Evolutionary conservation across 2,329 filamentous ascomycete genomes (phyloP).

Genomic region (Huntiella decipiens): DNA sequence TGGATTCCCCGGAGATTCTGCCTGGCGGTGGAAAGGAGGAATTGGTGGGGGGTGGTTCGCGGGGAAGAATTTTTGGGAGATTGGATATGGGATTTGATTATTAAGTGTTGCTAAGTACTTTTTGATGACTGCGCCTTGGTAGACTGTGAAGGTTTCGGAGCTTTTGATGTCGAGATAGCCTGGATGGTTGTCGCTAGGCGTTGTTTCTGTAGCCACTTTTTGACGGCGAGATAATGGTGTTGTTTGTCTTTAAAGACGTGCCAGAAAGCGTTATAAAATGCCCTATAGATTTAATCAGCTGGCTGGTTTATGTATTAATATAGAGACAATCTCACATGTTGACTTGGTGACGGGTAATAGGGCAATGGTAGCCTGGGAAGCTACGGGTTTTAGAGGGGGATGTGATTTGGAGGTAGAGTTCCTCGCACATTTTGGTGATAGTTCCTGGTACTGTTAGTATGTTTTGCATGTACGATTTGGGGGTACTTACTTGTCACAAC

Average conservation of each 20-base stretch:
- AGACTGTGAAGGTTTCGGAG: not conserved
- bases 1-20: conserved; percentile 38
- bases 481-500: conserved; percentile 40
- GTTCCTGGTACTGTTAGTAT: conserved; percentile 35
- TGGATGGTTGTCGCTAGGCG: not conserved
- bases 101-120: too few relatives aligned
- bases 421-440: conserved; percentile 43
- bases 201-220: conserved; percentile 44
- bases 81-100: conserved; percentile 17
- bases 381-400: conserved; percentile 27
- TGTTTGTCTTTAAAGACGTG: conserved; percentile 52
- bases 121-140: too few relatives aligned
- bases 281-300: conserved; percentile 22
- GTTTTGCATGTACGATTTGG: not conserved
- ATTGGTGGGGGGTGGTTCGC: conserved; percentile 35
- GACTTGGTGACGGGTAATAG: conserved; percentile 13
- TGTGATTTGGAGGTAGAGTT: conserved; percentile 45
- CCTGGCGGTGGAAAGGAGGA: conserved; percentile 46
- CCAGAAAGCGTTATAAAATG: conserved; percentile 52
- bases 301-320: not conserved
- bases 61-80: conserved; percentile 44
- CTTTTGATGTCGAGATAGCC: not conserved
- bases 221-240: conserved; percentile 41
- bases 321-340: conserved; percentile 7
- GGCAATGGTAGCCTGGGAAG: conserved; percentile 35